Evolutionary conservation across 2,329 filamentous ascomycete genomes (phyloP).

Genomic region (Emergomyces orientalis): DNA sequence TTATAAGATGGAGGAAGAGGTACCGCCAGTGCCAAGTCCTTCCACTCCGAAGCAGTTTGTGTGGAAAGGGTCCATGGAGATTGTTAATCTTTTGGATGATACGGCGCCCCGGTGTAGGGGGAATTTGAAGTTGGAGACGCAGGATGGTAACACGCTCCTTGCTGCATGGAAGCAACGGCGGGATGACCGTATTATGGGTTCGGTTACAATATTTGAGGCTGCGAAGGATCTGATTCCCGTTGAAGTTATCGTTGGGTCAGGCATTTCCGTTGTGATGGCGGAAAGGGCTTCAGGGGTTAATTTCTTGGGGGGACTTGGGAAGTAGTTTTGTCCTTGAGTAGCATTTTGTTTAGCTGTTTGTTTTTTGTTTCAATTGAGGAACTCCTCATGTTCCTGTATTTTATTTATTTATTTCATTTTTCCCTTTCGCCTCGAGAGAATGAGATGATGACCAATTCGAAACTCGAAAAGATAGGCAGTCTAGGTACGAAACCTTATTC

Average conservation of each 20-base stretch:
- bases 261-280: conserved; percentile 1
- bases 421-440: too few species aligned
- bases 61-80: not conserved
- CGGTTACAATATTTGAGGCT: conserved; percentile 1
- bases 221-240: not conserved
- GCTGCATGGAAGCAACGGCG: conserved; percentile 1
- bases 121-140: conserved; percentile 1
- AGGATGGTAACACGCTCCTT: not conserved
- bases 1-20: not conserved
- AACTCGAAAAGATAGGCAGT: too few species aligned
- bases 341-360: not conserved
- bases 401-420: not conserved
- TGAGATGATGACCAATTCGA: too few species aligned
- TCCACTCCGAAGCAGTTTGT: not conserved
- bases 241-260: not conserved
- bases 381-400: too few species aligned
- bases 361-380: not conserved
- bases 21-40: not conserved
- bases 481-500: too few species aligned
- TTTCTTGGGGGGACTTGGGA: not conserved
- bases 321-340: not conserved
- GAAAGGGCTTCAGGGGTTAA: not conserved
- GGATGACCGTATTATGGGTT: not conserved
- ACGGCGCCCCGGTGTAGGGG: not conserved
- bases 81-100: not conserved